These are phyloP conservation scores for Metschnikowia henanensis DNA, from an alignment of 805 yeast species.

Conservation along the genomic window DNA sequence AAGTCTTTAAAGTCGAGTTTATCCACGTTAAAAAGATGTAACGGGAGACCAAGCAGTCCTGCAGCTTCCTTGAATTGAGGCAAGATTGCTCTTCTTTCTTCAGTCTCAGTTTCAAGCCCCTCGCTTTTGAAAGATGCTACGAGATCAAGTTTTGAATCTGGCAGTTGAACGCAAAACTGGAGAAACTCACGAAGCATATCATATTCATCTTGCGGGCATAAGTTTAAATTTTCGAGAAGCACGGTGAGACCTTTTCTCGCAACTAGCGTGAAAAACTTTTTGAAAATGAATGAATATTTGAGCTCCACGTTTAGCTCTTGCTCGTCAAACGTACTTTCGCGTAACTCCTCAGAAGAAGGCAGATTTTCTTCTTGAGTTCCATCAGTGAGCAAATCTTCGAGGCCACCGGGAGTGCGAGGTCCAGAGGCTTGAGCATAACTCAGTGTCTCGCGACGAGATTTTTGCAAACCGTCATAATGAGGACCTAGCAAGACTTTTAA, in stretches of 20 bases:
- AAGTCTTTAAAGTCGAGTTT: slow-evolving; percentile 9
- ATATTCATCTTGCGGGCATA: slow-evolving; percentile 38
- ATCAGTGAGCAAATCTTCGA: slow-evolving; percentile 10
- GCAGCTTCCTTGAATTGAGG: slow-evolving; percentile 4
- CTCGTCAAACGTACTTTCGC: slow-evolving; percentile 16
- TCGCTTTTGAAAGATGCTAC: slow-evolving; percentile 1
- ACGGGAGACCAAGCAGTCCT: slow-evolving; percentile 6
- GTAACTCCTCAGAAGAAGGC: neutral
- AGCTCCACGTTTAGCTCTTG: slow-evolving; percentile 34
- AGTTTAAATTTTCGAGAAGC: slow-evolving; percentile 47
- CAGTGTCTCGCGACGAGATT: neutral
- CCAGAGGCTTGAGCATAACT: neutral
- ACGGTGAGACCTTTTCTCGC: slow-evolving; percentile 44
- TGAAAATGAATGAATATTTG: slow-evolving; percentile 42
- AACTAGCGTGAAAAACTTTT: slow-evolving; percentile 41
- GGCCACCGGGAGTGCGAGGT: slow-evolving; percentile 1
- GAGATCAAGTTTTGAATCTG: slow-evolving; percentile 5
- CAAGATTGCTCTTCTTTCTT: slow-evolving; percentile 1
- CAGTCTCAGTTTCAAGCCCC: neutral
- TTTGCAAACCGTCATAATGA: slow-evolving; percentile 28
- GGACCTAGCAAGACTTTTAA: slow-evolving; percentile 43
- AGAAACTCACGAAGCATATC: slow-evolving; percentile 29
- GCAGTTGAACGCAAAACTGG: slow-evolving; percentile 12
- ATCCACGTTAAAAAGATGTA: slow-evolving; percentile 14
- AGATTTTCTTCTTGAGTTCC: slow-evolving; percentile 4